A percentile compares a stretch with the other conserved stretches of the same genome.
phyloP scores from a whole-genome alignment of 1,139 yeast genomes.

The Arxiozyma heterogenica region DNA sequence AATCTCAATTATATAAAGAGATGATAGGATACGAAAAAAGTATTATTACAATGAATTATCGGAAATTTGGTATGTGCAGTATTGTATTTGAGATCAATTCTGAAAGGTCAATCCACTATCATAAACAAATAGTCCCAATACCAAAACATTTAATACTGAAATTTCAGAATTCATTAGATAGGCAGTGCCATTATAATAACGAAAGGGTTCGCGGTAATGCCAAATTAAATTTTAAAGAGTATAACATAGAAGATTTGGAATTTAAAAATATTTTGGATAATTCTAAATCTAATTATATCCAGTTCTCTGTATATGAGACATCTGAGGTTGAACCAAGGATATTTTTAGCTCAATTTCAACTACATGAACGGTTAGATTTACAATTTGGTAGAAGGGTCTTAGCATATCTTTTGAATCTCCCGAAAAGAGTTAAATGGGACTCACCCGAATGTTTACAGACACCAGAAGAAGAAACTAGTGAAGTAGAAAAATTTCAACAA shows the following conservation, averaged over 20 bases:
- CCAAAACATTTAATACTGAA: conserved; percentile 36
- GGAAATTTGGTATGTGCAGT: conserved; percentile 36
- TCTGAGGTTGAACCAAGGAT: conserved; percentile 25
- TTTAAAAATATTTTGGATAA: conserved; percentile 31
- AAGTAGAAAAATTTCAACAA: conserved; percentile 49
- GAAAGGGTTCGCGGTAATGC: conserved; percentile 40
- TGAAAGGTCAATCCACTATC: conserved; percentile 51
- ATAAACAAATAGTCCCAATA: conserved; percentile 56
- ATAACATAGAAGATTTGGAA: conserved; percentile 21
- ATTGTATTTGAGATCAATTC: conserved; percentile 57
- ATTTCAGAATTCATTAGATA: conserved; percentile 34
- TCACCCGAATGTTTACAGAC: conserved; percentile 49
- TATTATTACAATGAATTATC: conserved; percentile 40
- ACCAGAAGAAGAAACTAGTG: conserved; percentile 47
- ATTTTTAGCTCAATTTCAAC: conserved; percentile 26
- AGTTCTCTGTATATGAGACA: conserved; percentile 33
- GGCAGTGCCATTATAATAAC: conserved; percentile 42
- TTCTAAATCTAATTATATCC: conserved; percentile 33
- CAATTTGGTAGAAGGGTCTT: conserved; percentile 74
- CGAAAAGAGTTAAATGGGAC: conserved; percentile 64
- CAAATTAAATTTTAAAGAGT: conserved; percentile 36
- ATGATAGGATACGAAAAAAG: conserved; percentile 37
- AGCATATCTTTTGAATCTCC: conserved; percentile 49
- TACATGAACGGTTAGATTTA: conserved; percentile 42
- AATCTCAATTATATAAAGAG: conserved; percentile 36